Evolutionary conservation across 176 grass and related monocot species (phyloP).

Genomic region (bread wheat (Triticum aestivum)): DNA sequence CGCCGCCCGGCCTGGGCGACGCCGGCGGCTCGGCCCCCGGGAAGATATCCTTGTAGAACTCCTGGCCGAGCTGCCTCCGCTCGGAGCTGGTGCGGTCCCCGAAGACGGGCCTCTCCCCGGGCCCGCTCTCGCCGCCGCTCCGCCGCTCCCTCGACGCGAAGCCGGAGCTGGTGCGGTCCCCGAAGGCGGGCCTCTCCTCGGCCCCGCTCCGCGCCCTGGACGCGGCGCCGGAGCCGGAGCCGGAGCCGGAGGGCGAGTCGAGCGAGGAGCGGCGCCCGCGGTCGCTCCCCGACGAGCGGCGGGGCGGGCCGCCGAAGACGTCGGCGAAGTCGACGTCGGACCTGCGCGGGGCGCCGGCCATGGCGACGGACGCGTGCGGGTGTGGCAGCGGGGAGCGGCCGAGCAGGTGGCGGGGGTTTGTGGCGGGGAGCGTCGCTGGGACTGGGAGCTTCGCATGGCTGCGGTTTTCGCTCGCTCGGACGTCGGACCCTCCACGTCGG

Average conservation of each 20-base stretch:
- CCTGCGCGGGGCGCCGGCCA: slow-evolving; percentile 12
- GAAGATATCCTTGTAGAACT: slow-evolving; percentile 93
- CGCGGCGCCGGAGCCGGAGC: slow-evolving; percentile 31
- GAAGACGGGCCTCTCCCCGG: slow-evolving; percentile 64
- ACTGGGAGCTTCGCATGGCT: slow-evolving; percentile 39
- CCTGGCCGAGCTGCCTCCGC: slow-evolving; percentile 53
- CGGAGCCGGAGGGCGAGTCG: slow-evolving; percentile 42
- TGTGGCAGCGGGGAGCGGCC: not conserved
- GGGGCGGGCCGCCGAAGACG: slow-evolving; percentile 86
- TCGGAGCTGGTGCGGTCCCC: slow-evolving; percentile 62
- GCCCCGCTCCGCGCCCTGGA: slow-evolving; percentile 12
- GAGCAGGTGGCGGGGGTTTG: slow-evolving; percentile 24
- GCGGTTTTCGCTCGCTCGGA: slow-evolving; percentile 5
- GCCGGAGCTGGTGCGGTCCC: slow-evolving; percentile 48
- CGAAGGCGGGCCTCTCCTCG: slow-evolving; percentile 67
- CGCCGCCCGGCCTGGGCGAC: slow-evolving; percentile 36
- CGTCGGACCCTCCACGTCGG: not conserved
- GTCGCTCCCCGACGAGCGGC: slow-evolving; percentile 60
- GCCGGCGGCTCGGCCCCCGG: slow-evolving; percentile 56
- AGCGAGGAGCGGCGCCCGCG: slow-evolving; percentile 36
- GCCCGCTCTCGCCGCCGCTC: slow-evolving; percentile 34
- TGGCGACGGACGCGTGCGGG: not conserved
- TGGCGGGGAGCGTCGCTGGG: slow-evolving; percentile 36
- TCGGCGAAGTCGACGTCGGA: slow-evolving; percentile 71
- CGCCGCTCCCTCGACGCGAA: slow-evolving; percentile 23